Evolutionary conservation across 352 stramenopile species (phyloP).

Genomic region (Peronospora tabacina): DNA sequence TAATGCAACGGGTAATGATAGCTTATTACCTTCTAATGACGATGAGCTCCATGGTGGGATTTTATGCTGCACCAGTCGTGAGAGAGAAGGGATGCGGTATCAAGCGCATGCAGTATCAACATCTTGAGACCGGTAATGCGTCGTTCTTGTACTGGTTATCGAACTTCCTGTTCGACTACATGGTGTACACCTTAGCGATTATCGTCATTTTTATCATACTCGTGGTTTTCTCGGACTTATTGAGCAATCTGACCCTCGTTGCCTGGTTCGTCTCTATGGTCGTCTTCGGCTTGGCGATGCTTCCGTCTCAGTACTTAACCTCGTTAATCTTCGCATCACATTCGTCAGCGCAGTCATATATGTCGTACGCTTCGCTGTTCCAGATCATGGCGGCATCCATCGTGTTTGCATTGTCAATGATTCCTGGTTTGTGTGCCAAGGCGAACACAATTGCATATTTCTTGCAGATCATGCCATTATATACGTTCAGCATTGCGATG

Average conservation of each 20-base stretch:
- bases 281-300: slow-evolving; percentile 41
- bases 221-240: slow-evolving; percentile 29
- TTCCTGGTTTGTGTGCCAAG: slow-evolving; percentile 45
- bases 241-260: slow-evolving; percentile 30
- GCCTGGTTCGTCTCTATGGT: slow-evolving; percentile 33
- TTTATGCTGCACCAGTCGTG: slow-evolving; percentile 54
- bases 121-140: slow-evolving; percentile 41
- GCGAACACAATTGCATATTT: slow-evolving; percentile 34
- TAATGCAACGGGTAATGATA: slow-evolving; percentile 85
- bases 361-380: slow-evolving; percentile 64
- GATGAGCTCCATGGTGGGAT: slow-evolving; percentile 55
- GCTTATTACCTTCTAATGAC: slow-evolving; percentile 78
- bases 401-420: slow-evolving; percentile 39
- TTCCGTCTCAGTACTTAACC: slow-evolving; percentile 59
- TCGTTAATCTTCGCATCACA: slow-evolving; percentile 68
- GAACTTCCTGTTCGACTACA: slow-evolving; percentile 61
- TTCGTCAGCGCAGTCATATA: slow-evolving; percentile 70
- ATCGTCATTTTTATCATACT: slow-evolving; percentile 31
- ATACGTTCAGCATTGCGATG: slow-evolving; percentile 41
- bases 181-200: slow-evolving; percentile 31
- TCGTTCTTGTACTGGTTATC: slow-evolving; percentile 64
- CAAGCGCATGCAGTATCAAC: slow-evolving; percentile 67
- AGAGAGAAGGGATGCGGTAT: slow-evolving; percentile 63
- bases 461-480: slow-evolving; percentile 54
- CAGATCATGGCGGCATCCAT: slow-evolving; percentile 52